Percentiles rank a stretch among this genome's conserved stretches.
phyloP scores from a whole-genome alignment of 2,329 filamentous ascomycete genomes.

The Penicillium sp. region DNA sequence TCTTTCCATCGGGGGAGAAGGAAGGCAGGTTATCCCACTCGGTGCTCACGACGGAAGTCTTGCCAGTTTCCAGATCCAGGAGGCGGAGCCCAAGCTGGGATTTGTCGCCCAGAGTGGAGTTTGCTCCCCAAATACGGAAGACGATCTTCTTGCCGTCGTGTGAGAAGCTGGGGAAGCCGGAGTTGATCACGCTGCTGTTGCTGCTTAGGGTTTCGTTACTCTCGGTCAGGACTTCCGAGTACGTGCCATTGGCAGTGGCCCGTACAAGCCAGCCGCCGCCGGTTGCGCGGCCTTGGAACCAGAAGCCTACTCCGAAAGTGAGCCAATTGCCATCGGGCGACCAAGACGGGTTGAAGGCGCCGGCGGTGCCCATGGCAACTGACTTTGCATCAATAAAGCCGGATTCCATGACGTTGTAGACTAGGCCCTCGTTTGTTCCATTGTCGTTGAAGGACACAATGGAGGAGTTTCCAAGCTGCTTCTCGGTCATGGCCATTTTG shows the following conservation, averaged over 20 bases:
- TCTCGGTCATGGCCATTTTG: constrained; percentile 32
- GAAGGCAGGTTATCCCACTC: constrained; percentile 12
- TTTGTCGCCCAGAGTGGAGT: neutral
- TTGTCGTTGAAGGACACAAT: constrained; percentile 16
- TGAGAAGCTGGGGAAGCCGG: constrained; percentile 14
- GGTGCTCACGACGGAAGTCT: constrained; percentile 3
- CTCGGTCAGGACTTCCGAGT: constrained; percentile 5
- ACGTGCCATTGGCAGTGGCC: constrained; percentile 8
- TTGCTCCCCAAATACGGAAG: constrained; percentile 10
- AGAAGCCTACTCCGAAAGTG: constrained; percentile 11
- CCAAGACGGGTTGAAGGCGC: constrained; percentile 38
- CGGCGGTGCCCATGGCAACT: constrained; percentile 24
- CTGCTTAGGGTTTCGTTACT: neutral
- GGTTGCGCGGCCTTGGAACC: constrained; percentile 8
- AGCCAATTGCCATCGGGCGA: constrained; percentile 33
- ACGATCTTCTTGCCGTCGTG: constrained; percentile 13
- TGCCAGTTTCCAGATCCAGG: constrained; percentile 8
- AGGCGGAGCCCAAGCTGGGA: constrained; percentile 10
- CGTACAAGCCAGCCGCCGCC: constrained; percentile 8
- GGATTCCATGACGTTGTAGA: constrained; percentile 21
- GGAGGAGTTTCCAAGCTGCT: constrained; percentile 36
- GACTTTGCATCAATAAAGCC: constrained; percentile 13
- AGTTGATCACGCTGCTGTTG: neutral
- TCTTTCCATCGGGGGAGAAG: constrained; percentile 11
- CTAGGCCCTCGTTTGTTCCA: constrained; percentile 1